Percentiles rank a stretch among this genome's conserved stretches.
Conservation (phyloP, 768 basidiomycete genomes). For the Trametes meyenii region DNA sequence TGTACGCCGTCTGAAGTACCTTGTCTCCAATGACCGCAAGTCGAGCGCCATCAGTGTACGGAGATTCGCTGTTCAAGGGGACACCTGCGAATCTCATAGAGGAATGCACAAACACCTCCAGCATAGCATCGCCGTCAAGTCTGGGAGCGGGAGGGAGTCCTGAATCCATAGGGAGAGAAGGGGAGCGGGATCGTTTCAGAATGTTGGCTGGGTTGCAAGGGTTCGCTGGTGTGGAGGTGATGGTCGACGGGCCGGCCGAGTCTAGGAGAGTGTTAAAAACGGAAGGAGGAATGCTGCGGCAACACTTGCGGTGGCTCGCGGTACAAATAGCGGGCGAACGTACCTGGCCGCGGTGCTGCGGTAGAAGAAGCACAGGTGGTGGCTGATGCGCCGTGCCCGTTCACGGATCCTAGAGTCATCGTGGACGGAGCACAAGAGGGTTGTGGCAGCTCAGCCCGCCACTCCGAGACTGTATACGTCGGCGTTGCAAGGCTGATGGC, state of each 20-base stretch:
- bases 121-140: constrained; percentile 54
- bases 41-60: constrained; percentile 63
- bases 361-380: constrained; percentile 8
- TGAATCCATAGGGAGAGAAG: constrained; percentile 27
- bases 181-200: constrained; percentile 43
- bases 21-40: constrained; percentile 59
- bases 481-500: neutral
- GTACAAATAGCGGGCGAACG: neutral
- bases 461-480: neutral
- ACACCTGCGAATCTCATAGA: constrained; percentile 50
- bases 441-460: neutral
- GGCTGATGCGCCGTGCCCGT: constrained; percentile 3
- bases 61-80: constrained; percentile 30
- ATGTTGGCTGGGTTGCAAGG: constrained; percentile 24
- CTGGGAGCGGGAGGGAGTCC: constrained; percentile 52
- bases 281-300: constrained; percentile 14
- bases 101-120: constrained; percentile 72
- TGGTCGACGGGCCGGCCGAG: constrained; percentile 30
- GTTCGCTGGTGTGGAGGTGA: constrained; percentile 24
- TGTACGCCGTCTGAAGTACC: constrained; percentile 55
- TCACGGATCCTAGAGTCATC: constrained; percentile 4
- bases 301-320: neutral
- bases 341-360: constrained; percentile 18
- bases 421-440: constrained; percentile 2
- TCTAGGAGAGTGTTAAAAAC: constrained; percentile 7